These are phyloP conservation scores for Paecilomyces niveus DNA, from an alignment of 2,329 filamentous ascomycete species.

Conservation along the genomic window DNA sequence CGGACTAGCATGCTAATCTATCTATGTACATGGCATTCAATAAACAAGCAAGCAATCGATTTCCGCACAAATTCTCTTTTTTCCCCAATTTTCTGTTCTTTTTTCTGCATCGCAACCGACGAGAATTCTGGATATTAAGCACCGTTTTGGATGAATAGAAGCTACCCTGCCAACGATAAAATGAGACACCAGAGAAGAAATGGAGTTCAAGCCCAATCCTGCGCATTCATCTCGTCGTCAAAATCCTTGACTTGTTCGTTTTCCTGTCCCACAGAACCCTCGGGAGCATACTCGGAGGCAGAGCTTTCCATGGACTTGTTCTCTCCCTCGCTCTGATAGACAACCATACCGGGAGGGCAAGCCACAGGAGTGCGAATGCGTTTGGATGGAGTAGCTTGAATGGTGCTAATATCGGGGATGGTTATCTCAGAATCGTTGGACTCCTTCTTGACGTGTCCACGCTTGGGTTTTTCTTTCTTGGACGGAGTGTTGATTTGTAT, in stretches of 20 bases:
- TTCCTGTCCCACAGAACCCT: conserved; percentile 2
- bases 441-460: conserved; percentile 8
- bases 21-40: neutral
- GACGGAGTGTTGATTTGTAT: neutral
- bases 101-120: too few species aligned
- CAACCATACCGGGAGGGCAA: conserved; percentile 11
- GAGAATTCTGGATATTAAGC: too few species aligned
- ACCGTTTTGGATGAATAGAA: too few species aligned
- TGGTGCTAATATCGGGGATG: neutral
- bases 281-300: conserved; percentile 14
- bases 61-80: neutral
- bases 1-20: neutral
- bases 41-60: neutral
- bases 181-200: neutral
- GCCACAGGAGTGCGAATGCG: conserved; percentile 12
- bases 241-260: neutral
- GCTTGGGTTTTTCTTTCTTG: conserved; percentile 2
- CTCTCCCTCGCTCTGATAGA: conserved; percentile 11
- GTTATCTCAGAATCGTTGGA: conserved; percentile 1
- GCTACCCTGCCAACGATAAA: neutral
- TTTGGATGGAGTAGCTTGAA: conserved; percentile 9
- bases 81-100: too few species aligned
- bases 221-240: conserved; percentile 2
- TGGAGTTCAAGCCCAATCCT: neutral
- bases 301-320: conserved; percentile 11